Evolutionary conservation across 805 yeast species (phyloP), one percentile per base, ranked within the genome.

Genomic region (Candida ascalaphidarum): DNA sequence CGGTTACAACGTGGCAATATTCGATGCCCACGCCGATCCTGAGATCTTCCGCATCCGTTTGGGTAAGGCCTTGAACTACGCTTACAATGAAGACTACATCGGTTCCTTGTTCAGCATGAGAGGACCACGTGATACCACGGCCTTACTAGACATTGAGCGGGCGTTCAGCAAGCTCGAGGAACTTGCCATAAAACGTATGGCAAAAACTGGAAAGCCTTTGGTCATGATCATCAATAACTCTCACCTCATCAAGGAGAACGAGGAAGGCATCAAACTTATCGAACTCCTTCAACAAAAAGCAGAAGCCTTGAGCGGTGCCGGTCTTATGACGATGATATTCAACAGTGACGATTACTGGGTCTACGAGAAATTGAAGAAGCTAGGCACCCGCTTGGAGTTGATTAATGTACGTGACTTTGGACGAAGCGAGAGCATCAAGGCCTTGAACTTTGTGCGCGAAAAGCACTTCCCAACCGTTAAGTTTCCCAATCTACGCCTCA

Each of bases 271-370:
- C 11, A 74, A 78, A 37, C 51, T 83, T 23, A 71, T 84, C 6
- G 92, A 81, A 42, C 58, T 83, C 22, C 52, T 83, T 21, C 94
- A 83, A 44, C 94, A 83, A 42, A 82, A 82, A 46, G 94, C 94
- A 0, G 94, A 83, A 44, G 50, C 74, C 9, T 59, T 83, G 22
- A 69, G 85, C 35, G 89, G 89, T 2, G 68, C 86, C 0, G 82
- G 84, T 0, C 57, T 81, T 32, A 74, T 73, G 12, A 76, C 80
- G 7, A 71, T 81, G 53, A 61, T 82, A 9, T 81, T 82, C 60
- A 80, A 80, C 42, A 72, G 82, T 35, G 94, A 82, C 49, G 94
- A 83, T 43, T 83, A 83, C 52, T 83, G 94, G 94, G 68, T 83
- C 1, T 83, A 81, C 48, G 92, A 82, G 41, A 71, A 85, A 31